Base-by-base conservation (phyloP, 2,329 filamentous ascomycete species). In the Escovopsis weberi region DNA sequence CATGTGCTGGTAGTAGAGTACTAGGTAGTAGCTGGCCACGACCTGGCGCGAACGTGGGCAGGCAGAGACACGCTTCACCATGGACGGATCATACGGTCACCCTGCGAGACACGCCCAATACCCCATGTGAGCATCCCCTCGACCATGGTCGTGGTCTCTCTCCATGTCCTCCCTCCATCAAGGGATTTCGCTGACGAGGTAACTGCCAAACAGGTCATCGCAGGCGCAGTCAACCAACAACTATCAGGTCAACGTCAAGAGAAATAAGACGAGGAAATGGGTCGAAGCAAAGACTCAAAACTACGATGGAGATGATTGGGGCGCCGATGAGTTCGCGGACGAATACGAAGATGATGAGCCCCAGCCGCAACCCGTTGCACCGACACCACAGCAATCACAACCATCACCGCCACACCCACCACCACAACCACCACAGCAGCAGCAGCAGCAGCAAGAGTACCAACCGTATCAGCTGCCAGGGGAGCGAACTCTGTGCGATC, bases 261-360 rank as follows among this genome's bases (percentile, higher is more conserved):
- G 89, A 47, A 75, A 79, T 43, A 94, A 94, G 66, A 95, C 88
- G 43, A 84, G 81, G 63, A 94, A 94, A 74, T 96, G 89, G 89
- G 82, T 89, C 33, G 82, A 94, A 55, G 89, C 89, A 33, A 89
- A 88, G 61, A 72, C 78, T 45, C 80, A 83, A 53, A 84, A 78
- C 56, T 96, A 96, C 56, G 88, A 89, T 54, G 89, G 88, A 48
- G 87, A 93, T 54, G 89, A 94, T 56, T 95, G 89, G 88, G 89
- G 86, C 33, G 82, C 70, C 43, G 78, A 81, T 33, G 75, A 80
- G 8, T 73, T 76, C 45, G 73, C 77, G n/a, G 74, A 79, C 33
- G 53, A 57, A 6, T 62, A 67, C n/a, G 74, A 79, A 42, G 70
- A 72, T 33, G 53, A 57, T 7, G 62, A 67, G 36, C 60, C 62